A percentile compares a stretch with the other conserved stretches of the same genome.
Evolutionary conservation across 140 eudicot genomes (phyloP).

Genomic region (Anethum foeniculum): DNA sequence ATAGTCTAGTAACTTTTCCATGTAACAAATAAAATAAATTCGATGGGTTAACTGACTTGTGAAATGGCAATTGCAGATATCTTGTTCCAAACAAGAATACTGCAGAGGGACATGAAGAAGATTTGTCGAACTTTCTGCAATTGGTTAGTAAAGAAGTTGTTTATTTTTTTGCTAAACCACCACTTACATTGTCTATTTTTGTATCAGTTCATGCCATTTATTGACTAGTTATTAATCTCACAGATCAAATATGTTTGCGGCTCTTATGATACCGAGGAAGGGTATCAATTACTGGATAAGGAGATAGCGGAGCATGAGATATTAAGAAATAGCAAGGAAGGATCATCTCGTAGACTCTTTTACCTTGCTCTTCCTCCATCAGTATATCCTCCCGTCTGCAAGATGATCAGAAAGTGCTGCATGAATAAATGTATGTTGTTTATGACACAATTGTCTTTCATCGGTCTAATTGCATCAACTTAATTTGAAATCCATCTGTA

Average conservation of each 20-base stretch:
- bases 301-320: slow-evolving; percentile 56
- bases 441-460: neutral
- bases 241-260: slow-evolving; percentile 86
- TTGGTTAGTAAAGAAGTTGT: slow-evolving; percentile 41
- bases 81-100: slow-evolving; percentile 53
- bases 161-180: neutral
- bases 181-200: neutral
- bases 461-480: neutral
- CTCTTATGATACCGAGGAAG: slow-evolving; percentile 79
- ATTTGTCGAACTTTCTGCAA: slow-evolving; percentile 56
- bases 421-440: slow-evolving; percentile 65
- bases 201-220: neutral
- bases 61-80: slow-evolving; percentile 43
- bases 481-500: neutral
- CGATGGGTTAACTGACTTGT: slow-evolving; percentile 10
- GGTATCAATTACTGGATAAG: slow-evolving; percentile 60
- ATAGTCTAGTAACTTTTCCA: neutral
- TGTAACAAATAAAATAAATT: neutral
- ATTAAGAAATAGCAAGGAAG: slow-evolving; percentile 45
- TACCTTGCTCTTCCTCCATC: slow-evolving; percentile 99
- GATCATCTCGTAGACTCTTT: slow-evolving; percentile 82
- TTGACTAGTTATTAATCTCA: slow-evolving; percentile 19
- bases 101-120: slow-evolving; percentile 40
- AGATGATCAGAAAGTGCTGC: slow-evolving; percentile 68
- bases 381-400: slow-evolving; percentile 95